Conservation (phyloP, 352 stramenopile species). For the Phytophthora tubulina region DNA sequence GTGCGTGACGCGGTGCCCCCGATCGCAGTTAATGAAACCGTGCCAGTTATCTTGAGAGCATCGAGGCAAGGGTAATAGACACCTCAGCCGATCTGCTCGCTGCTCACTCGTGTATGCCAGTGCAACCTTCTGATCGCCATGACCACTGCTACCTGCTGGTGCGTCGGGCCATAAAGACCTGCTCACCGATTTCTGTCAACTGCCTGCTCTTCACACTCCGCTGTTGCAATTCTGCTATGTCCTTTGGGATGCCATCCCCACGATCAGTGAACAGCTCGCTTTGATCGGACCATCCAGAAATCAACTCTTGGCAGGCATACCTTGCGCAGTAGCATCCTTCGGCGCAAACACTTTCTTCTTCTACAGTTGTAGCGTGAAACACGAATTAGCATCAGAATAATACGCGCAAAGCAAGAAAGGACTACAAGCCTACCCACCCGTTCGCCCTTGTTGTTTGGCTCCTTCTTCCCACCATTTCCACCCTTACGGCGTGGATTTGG, state of each 20-base stretch:
- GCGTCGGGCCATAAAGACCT: constrained; percentile 13
- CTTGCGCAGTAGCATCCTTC: constrained; percentile 58
- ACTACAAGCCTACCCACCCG: constrained; percentile 30
- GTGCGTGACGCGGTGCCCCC: constrained; percentile 9
- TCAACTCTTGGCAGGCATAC: constrained; percentile 50
- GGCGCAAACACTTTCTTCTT: constrained; percentile 77
- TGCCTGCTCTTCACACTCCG: constrained; percentile 25
- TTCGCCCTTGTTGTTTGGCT: constrained; percentile 39
- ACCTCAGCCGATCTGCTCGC: constrained; percentile 20
- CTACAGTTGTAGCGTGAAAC: constrained; percentile 25
- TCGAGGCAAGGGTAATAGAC: constrained; percentile 10
- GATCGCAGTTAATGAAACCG: constrained; percentile 25
- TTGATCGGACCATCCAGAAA: constrained; percentile 16
- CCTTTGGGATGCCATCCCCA: constrained; percentile 20
- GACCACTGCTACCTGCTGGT: constrained; percentile 13
- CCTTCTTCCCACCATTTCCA: constrained; percentile 45
- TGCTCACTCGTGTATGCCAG: constrained; percentile 15
- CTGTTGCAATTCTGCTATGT: constrained; percentile 28
- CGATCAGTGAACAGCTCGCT: constrained; percentile 18
- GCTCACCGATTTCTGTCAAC: constrained; percentile 25
- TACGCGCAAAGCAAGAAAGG: not conserved
- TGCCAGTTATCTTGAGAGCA: constrained; percentile 27
- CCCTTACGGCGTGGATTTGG: constrained; percentile 42
- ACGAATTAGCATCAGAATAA: constrained; percentile 10
- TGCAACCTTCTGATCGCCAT: constrained; percentile 19